phyloP scores from a whole-genome alignment of 176 grass and related monocot species.

The Musa beccarii region DNA sequence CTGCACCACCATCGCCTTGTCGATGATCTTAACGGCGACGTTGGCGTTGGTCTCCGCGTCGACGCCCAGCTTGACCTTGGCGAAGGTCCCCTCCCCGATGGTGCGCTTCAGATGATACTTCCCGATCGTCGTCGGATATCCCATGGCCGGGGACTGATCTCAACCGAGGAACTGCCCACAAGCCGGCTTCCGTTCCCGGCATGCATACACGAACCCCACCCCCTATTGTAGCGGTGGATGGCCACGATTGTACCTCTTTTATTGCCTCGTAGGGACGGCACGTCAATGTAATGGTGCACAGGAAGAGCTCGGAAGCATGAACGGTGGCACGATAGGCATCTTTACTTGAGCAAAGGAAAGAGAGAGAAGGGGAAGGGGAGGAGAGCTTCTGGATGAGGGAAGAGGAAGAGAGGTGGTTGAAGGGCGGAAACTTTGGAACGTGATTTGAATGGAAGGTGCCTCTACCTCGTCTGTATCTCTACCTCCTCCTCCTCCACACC shows the following conservation, averaged over 20 bases:
- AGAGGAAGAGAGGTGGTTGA: constrained; percentile 31
- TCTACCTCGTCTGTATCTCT: constrained; percentile 3
- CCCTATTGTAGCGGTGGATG: no score
- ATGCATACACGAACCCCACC: no score
- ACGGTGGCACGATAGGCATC: no score
- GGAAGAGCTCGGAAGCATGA: no score
- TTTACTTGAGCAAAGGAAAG: neutral
- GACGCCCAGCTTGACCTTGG: constrained; percentile 56
- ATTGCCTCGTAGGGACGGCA: no score
- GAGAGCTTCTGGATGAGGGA: no score
- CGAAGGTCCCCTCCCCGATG: constrained; percentile 60
- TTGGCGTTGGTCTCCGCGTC: constrained; percentile 30
- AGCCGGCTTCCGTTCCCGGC: no score
- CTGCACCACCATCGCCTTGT: constrained; percentile 41
- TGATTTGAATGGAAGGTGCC: constrained; percentile 36
- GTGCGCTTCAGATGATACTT: constrained; percentile 55
- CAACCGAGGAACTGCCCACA: no score
- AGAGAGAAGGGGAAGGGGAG: neutral
- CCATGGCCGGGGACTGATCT: neutral
- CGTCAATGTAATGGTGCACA: no score
- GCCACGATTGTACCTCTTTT: no score
- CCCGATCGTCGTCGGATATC: constrained; percentile 13
- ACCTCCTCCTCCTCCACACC: no score
- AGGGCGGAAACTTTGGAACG: constrained; percentile 15
- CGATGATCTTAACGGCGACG: constrained; percentile 60